Evolutionary conservation across 2,329 filamentous ascomycete species (phyloP).

Genomic region (Cladosporium sp.): DNA sequence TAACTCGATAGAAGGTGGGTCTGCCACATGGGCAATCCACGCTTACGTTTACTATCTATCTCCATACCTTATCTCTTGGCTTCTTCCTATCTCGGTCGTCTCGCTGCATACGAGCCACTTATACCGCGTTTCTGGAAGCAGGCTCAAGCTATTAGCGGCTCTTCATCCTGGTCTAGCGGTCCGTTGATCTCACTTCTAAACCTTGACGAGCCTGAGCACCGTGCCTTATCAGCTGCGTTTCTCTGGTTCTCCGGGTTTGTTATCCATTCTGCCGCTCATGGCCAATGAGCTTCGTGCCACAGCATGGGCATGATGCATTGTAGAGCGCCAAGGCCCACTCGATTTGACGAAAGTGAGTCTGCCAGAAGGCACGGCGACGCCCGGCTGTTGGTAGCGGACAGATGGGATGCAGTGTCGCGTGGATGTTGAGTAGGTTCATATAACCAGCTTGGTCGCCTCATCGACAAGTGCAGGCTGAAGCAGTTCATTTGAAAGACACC

Average conservation of each 20-base stretch:
- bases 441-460: not conserved
- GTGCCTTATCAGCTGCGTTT: constrained; percentile 8
- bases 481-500: not conserved
- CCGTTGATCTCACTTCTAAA: not conserved
- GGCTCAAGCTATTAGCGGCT: not conserved
- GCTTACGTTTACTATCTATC: constrained; percentile 9
- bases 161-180: not conserved
- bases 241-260: not conserved
- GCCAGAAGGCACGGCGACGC: not conserved
- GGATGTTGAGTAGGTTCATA: not conserved
- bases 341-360: not conserved
- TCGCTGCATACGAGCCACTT: not conserved
- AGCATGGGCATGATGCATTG: not conserved
- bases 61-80: constrained; percentile 7
- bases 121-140: too few relatives aligned
- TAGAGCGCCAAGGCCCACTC: not conserved
- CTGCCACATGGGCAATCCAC: not conserved
- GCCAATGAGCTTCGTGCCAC: not conserved
- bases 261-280: not conserved
- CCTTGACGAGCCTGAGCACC: not conserved
- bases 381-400: not conserved
- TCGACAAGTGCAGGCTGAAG: not conserved
- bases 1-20: not conserved
- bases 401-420: not conserved
- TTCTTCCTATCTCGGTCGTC: not conserved